These are phyloP conservation scores for Diaporthe sp. DNA, from an alignment of 2,329 filamentous ascomycete genomes.

Conservation along the genomic window DNA sequence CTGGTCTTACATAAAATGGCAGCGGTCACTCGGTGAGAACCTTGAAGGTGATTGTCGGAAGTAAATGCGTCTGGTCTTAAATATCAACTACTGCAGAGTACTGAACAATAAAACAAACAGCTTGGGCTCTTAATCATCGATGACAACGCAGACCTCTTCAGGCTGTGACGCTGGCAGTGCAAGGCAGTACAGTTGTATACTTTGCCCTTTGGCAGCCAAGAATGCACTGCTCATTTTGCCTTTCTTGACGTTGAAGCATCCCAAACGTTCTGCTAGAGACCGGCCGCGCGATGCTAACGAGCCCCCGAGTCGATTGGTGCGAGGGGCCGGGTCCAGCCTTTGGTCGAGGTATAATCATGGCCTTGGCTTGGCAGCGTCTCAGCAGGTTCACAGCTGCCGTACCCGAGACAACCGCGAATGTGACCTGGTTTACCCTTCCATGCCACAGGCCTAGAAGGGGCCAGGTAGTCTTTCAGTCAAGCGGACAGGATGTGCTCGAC, in stretches of 20 bases:
- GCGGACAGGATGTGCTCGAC: not conserved
- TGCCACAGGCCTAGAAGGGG: not conserved
- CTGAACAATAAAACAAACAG: not conserved
- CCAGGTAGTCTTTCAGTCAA: not conserved
- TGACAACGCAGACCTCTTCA: not conserved
- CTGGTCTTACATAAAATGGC: not conserved
- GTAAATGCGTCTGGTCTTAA: not conserved
- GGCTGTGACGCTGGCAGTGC: not conserved
- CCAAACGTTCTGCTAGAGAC: not conserved
- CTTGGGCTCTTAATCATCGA: not conserved
- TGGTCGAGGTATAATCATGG: not conserved
- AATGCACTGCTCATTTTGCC: not conserved
- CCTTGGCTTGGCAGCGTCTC: not conserved
- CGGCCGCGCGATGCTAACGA: not conserved
- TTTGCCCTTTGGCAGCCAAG: not conserved
- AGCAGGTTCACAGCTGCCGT: too few relatives aligned
- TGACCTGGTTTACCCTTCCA: not conserved
- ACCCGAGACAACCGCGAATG: slow-evolving; percentile 1
- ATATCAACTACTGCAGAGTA: not conserved
- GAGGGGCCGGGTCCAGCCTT: not conserved
- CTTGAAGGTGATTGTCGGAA: fast-evolving
- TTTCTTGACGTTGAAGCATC: not conserved
- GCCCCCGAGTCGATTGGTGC: not conserved
- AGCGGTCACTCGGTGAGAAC: not conserved
- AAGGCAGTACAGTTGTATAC: slow-evolving; percentile 1